Percentiles rank a stretch among this genome's conserved stretches.
Evolutionary conservation across 257 asterid genomes (phyloP).

Genomic region (Penstemon newberryi): DNA sequence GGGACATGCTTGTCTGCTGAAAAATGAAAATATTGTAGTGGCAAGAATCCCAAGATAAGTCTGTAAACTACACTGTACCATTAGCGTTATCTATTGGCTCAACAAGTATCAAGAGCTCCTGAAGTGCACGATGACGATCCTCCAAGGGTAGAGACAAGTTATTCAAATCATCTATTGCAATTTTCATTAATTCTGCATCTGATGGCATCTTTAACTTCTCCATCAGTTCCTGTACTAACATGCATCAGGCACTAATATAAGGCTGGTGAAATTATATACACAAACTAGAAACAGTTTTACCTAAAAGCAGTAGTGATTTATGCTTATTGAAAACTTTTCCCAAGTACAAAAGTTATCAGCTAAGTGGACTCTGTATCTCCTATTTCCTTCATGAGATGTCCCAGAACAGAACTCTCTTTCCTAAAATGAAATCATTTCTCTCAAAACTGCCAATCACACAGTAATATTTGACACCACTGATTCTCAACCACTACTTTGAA

Average conservation of each 20-base stretch:
- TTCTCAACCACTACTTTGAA: too few species aligned
- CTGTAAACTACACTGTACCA: constrained; percentile 41
- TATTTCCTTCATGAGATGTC: too few species aligned
- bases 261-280: constrained; percentile 7
- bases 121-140: constrained; percentile 73
- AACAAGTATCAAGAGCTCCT: constrained; percentile 81
- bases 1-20: not conserved
- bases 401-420: too few species aligned
- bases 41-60: constrained; percentile 14
- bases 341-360: constrained; percentile 4
- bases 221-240: constrained; percentile 59
- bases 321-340: constrained; percentile 11
- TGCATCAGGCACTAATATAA: constrained; percentile 24
- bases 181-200: constrained; percentile 75
- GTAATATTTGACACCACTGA: too few species aligned
- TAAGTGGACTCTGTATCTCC: not conserved
- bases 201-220: constrained; percentile 76
- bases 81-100: constrained; percentile 91
- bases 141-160: constrained; percentile 60
- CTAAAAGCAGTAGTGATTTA: not conserved
- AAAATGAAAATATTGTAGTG: not conserved
- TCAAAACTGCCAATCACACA: too few species aligned
- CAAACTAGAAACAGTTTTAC: not conserved
- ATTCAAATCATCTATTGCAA: constrained; percentile 74
- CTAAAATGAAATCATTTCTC: too few species aligned